Percentiles rank a stretch among this genome's conserved stretches.
These are phyloP conservation scores for Nevesoporus exiguus DNA, from an alignment of 768 basidiomycete genomes.

Conservation along the genomic window DNA sequence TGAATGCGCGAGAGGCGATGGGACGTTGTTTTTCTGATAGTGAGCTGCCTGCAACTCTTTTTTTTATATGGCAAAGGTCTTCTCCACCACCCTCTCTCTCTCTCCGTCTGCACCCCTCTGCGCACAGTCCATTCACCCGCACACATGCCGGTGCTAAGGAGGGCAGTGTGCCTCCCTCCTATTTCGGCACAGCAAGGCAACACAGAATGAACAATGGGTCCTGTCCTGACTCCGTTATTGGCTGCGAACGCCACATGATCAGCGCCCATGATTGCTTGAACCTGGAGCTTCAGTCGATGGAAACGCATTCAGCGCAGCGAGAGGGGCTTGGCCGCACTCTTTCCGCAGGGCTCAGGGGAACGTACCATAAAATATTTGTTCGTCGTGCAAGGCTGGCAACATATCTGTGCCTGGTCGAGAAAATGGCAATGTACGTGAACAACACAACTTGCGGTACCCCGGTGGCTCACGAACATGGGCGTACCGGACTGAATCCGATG, in stretches of 20 bases:
- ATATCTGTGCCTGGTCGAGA: background rate
- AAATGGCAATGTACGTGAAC: background rate
- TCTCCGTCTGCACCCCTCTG: no score
- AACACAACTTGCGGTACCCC: background rate
- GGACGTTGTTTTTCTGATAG: background rate
- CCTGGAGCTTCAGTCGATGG: background rate
- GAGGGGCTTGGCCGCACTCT: background rate
- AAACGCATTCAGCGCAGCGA: background rate
- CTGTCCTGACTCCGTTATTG: no score
- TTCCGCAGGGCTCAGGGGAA: background rate
- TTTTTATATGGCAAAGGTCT: constrained; percentile 10
- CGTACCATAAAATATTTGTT: background rate
- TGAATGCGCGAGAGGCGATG: background rate
- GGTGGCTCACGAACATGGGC: no score
- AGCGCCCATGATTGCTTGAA: background rate
- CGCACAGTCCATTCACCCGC: no score
- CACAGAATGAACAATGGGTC: no score
- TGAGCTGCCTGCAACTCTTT: background rate
- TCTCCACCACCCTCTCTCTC: no score
- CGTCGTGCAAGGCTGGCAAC: background rate
- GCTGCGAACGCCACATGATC: background rate
- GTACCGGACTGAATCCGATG: background rate
- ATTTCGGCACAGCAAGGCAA: no score
- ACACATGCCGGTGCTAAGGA: no score
- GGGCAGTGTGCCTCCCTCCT: no score